Evolutionary conservation across 345 rosid species (phyloP).

Genomic region (Pistacia integerrima): DNA sequence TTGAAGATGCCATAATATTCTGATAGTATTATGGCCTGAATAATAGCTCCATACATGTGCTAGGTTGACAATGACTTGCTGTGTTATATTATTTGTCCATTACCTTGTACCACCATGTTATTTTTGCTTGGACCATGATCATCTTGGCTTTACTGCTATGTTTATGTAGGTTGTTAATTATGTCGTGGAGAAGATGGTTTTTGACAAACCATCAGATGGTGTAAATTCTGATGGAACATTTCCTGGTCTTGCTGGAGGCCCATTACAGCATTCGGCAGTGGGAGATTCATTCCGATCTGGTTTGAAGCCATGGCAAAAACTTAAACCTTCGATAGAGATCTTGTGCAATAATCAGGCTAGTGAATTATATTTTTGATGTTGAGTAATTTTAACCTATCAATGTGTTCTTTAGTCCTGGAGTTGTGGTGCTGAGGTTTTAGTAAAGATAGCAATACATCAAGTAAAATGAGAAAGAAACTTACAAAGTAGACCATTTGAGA

Average conservation of each 20-base stretch:
- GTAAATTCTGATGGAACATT: conserved; percentile 57
- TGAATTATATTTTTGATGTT: conserved; percentile 1
- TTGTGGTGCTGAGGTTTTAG: background rate
- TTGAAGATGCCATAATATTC: background rate
- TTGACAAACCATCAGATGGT: conserved; percentile 76
- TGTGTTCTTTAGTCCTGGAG: background rate
- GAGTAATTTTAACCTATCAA: background rate
- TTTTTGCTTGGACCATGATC: background rate
- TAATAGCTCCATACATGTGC: background rate
- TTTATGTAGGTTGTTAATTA: conserved; percentile 84
- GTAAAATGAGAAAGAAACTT: no score
- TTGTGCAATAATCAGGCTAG: conserved; percentile 97
- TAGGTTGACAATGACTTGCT: background rate
- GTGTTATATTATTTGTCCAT: background rate
- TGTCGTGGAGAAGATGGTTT: conserved; percentile 87
- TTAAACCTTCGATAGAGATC: conserved; percentile 84
- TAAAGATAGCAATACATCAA: background rate
- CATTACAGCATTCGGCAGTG: conserved; percentile 54
- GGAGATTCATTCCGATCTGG: conserved; percentile 75
- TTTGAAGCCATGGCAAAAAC: conserved; percentile 77
- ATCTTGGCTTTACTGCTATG: conserved; percentile 18
- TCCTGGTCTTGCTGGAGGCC: conserved; percentile 66
- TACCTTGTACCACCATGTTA: background rate
- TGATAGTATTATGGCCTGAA: background rate
- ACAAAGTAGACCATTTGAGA: background rate